A percentile compares a stretch with the other conserved stretches of the same genome.
These are phyloP conservation scores for Penicillium salamii DNA, from an alignment of 495 filamentous ascomycete genomes.

Conservation along the genomic window DNA sequence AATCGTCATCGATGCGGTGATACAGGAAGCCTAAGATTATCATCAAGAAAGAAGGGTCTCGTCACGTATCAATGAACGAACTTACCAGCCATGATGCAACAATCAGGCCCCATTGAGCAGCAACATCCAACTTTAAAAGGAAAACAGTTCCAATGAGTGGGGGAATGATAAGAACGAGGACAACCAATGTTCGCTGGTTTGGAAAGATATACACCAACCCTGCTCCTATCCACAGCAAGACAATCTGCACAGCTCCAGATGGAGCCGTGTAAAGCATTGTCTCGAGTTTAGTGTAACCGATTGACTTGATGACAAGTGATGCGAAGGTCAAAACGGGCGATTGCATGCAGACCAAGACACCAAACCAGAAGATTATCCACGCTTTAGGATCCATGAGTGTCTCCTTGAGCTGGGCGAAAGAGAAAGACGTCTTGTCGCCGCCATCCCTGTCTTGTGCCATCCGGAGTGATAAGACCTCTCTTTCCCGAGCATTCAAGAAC, in stretches of 20 bases:
- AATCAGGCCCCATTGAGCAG: slow-evolving; percentile 32
- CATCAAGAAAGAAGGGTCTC: not conserved
- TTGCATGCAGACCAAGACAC: slow-evolving; percentile 31
- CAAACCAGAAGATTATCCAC: slow-evolving; percentile 58
- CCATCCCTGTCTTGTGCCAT: slow-evolving; percentile 57
- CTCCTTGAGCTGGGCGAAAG: slow-evolving; percentile 53
- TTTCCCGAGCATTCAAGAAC: slow-evolving; percentile 54
- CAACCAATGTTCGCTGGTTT: slow-evolving; percentile 17
- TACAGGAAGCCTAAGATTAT: slow-evolving; percentile 19
- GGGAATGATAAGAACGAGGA: slow-evolving; percentile 21
- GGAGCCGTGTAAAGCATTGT: slow-evolving; percentile 33
- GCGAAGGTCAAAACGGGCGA: slow-evolving; percentile 30
- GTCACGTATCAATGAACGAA: not conserved
- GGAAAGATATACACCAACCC: slow-evolving; percentile 22
- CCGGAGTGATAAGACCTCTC: slow-evolving; percentile 50
- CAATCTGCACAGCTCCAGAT: slow-evolving; percentile 31
- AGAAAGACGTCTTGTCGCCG: slow-evolving; percentile 57
- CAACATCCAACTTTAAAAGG: slow-evolving; percentile 26
- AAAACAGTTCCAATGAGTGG: slow-evolving; percentile 29
- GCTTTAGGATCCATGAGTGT: slow-evolving; percentile 55
- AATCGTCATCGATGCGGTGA: slow-evolving; percentile 50
- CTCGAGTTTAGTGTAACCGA: slow-evolving; percentile 28
- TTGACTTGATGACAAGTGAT: slow-evolving; percentile 31
- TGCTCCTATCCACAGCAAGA: slow-evolving; percentile 31
- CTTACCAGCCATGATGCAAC: slow-evolving; percentile 35